Conservation (phyloP, 176 grass and related monocot species). For the Canna indica region DNA sequence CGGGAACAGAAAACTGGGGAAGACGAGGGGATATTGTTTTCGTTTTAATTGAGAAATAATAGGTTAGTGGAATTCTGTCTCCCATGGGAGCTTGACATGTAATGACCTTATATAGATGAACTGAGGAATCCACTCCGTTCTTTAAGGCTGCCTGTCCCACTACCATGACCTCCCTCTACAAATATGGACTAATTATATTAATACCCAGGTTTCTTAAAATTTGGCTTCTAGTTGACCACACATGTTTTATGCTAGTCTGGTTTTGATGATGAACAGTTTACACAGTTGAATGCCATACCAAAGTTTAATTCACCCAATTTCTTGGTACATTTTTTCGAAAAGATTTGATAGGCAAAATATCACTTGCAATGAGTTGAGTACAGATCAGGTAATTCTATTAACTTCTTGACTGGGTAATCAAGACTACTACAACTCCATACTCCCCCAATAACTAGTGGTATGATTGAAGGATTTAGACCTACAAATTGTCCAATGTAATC, state of each 20-base stretch:
- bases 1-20: background rate
- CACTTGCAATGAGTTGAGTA: background rate
- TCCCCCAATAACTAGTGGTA: no score
- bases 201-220: no score
- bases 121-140: background rate
- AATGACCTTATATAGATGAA: background rate
- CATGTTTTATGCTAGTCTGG: no score
- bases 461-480: background rate
- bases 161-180: background rate
- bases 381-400: background rate
- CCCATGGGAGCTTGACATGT: background rate
- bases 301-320: no score
- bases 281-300: no score
- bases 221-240: no score
- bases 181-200: background rate
- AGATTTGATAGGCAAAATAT: background rate
- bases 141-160: constrained; percentile 5
- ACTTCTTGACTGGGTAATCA: background rate
- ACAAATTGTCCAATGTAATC: background rate
- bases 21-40: background rate
- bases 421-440: background rate
- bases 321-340: no score
- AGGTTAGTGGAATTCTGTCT: background rate
- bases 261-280: no score
- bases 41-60: background rate